These are phyloP conservation scores for Phytopythium helicoides DNA, from an alignment of 352 stramenopile genomes.

Conservation along the genomic window DNA sequence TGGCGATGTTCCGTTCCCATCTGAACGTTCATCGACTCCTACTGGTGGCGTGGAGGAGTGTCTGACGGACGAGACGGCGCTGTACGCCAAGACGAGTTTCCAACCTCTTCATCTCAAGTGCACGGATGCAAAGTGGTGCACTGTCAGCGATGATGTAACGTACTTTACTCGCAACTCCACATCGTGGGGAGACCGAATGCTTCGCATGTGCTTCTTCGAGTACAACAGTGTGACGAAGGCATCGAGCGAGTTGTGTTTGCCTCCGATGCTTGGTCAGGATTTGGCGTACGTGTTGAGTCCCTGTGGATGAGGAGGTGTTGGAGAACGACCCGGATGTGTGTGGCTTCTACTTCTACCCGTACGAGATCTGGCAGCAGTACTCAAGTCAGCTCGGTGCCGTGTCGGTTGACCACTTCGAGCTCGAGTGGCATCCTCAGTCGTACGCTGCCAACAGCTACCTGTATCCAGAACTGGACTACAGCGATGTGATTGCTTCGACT, in stretches of 20 bases:
- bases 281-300: slow-evolving; percentile 59
- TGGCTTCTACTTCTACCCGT: slow-evolving; percentile 76
- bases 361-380: slow-evolving; percentile 62
- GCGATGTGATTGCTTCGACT: slow-evolving; percentile 53
- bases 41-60: slow-evolving; percentile 44
- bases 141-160: slow-evolving; percentile 26
- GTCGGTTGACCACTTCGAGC: slow-evolving; percentile 71
- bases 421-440: slow-evolving; percentile 67
- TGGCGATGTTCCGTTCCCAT: too few relatives aligned
- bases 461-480: slow-evolving; percentile 59
- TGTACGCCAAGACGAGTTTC: slow-evolving; percentile 60
- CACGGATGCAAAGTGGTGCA: slow-evolving; percentile 43
- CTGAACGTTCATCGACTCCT: not conserved
- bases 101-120: slow-evolving; percentile 61
- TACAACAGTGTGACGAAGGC: slow-evolving; percentile 40
- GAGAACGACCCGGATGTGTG: slow-evolving; percentile 67
- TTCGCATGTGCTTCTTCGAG: slow-evolving; percentile 70
- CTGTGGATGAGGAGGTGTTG: slow-evolving; percentile 44
- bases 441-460: slow-evolving; percentile 49
- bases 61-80: slow-evolving; percentile 43
- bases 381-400: slow-evolving; percentile 56
- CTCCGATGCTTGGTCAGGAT: slow-evolving; percentile 51
- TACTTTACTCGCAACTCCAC: slow-evolving; percentile 71
- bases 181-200: slow-evolving; percentile 60
- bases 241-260: slow-evolving; percentile 60